Conservation (phyloP, 2,329 filamentous ascomycete genomes). For the Teratosphaeria destructans region DNA sequence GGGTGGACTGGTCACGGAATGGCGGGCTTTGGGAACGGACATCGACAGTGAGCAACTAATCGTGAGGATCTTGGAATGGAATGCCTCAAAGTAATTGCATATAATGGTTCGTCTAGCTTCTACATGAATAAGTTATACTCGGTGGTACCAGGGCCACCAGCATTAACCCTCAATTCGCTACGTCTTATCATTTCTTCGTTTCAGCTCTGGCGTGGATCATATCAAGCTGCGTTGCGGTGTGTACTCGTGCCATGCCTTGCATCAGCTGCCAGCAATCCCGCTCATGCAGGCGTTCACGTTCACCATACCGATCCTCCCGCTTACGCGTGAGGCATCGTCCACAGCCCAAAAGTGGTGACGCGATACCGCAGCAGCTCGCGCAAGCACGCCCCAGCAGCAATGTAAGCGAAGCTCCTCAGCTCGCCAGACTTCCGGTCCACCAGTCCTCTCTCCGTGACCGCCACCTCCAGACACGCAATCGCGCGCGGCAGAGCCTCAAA, state of each 20-base stretch:
- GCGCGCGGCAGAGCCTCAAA: conserved; percentile 38
- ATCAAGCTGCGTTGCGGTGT: neutral
- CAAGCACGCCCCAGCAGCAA: conserved; percentile 42
- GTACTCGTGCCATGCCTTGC: neutral
- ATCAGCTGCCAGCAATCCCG: neutral
- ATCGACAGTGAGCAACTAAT: neutral
- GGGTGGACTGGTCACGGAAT: too few relatives aligned
- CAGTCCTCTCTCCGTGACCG: conserved; percentile 26
- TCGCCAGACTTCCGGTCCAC: conserved; percentile 24
- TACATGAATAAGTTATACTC: neutral
- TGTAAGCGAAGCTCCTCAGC: conserved; percentile 43
- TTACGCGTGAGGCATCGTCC: neutral
- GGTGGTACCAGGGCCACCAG: neutral
- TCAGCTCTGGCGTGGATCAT: neutral
- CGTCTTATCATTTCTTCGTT: neutral
- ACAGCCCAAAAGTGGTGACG: conserved; percentile 5
- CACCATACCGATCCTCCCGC: neutral
- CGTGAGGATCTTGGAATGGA: neutral
- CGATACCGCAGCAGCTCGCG: conserved; percentile 35
- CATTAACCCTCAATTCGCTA: neutral
- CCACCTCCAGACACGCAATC: conserved; percentile 40
- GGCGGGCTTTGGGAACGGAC: neutral
- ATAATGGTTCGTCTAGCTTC: neutral
- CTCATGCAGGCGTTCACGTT: neutral
- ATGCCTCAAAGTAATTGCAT: neutral